Conservation (phyloP, 331 rosid species). For the Quercus tomentella region DNA sequence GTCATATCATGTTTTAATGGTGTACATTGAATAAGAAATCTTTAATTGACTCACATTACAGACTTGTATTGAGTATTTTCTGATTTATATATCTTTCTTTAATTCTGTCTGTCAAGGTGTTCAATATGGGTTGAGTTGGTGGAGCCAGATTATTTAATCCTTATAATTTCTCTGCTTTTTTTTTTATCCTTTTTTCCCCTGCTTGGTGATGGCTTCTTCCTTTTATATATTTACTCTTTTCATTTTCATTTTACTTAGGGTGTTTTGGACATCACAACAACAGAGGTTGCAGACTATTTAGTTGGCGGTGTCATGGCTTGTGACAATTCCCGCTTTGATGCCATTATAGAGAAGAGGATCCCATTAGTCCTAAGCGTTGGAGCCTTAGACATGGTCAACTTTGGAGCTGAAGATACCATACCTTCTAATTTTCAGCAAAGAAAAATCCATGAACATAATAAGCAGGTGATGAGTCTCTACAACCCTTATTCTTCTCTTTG, state of each 20-base stretch:
- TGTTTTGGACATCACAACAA: slow-evolving; percentile 81
- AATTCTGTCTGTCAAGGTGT: not conserved
- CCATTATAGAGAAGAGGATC: slow-evolving; percentile 57
- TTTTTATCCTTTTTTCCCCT: not conserved
- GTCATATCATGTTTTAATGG: not conserved
- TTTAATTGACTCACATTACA: not conserved
- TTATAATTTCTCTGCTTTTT: not conserved
- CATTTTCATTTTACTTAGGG: slow-evolving; percentile 45
- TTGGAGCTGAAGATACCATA: slow-evolving; percentile 77
- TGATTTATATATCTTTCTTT: not conserved
- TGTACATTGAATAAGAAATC: not conserved
- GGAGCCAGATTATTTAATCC: not conserved
- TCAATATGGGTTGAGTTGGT: not conserved
- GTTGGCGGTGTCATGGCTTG: slow-evolving; percentile 96
- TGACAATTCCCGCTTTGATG: slow-evolving; percentile 72
- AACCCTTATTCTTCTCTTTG: slow-evolving; percentile 4
- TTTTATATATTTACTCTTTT: slow-evolving; percentile 1
- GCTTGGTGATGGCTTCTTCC: not conserved
- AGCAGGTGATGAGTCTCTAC: slow-evolving; percentile 58
- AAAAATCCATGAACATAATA: slow-evolving; percentile 71
- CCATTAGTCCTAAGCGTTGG: slow-evolving; percentile 83
- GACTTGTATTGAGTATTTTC: not conserved
- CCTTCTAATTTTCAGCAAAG: slow-evolving; percentile 60
- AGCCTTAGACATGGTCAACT: slow-evolving; percentile 91
- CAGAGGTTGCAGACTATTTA: slow-evolving; percentile 83